phyloP scores from a whole-genome alignment of 805 yeast genomes.

The Wickerhamomyces pijperi region DNA sequence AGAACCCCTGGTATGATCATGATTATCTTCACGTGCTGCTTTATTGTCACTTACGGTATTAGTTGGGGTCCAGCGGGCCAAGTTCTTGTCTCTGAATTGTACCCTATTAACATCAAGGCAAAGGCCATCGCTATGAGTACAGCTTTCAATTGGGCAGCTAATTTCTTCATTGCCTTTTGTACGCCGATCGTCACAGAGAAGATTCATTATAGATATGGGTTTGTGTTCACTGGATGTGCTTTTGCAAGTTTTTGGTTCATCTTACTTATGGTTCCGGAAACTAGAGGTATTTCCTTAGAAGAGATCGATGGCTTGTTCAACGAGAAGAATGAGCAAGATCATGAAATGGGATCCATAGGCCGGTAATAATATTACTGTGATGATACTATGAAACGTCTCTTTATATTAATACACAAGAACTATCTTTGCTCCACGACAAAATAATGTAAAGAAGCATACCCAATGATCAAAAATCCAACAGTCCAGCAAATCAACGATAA shows the following conservation, averaged over 20 bases:
- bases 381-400: no score
- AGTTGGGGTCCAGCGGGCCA: conserved; percentile 49
- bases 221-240: conserved; percentile 40
- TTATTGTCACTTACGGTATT: conserved; percentile 38
- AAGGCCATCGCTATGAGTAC: conserved; percentile 43
- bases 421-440: conserved; percentile 61
- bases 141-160: conserved; percentile 40
- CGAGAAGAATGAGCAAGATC: conserved; percentile 19
- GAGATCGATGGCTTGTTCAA: conserved; percentile 58
- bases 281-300: conserved; percentile 72
- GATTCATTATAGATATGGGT: conserved; percentile 54
- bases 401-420: no score
- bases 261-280: conserved; percentile 58
- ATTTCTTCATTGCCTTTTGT: conserved; percentile 47
- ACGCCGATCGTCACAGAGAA: conserved; percentile 49
- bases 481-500: conserved; percentile 48
- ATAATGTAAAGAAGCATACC: conserved; percentile 64
- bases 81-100: conserved; percentile 35
- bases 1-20: conserved; percentile 37
- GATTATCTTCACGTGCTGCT: conserved; percentile 44
- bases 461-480: conserved; percentile 46
- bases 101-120: conserved; percentile 49
- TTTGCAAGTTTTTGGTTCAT: conserved; percentile 30
- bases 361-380: no score
- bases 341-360: no score